A percentile compares a stretch with the other conserved stretches of the same genome.
Conservation (phyloP, 192 early-diverging fungal species). For the Entrophospora sp. region DNA sequence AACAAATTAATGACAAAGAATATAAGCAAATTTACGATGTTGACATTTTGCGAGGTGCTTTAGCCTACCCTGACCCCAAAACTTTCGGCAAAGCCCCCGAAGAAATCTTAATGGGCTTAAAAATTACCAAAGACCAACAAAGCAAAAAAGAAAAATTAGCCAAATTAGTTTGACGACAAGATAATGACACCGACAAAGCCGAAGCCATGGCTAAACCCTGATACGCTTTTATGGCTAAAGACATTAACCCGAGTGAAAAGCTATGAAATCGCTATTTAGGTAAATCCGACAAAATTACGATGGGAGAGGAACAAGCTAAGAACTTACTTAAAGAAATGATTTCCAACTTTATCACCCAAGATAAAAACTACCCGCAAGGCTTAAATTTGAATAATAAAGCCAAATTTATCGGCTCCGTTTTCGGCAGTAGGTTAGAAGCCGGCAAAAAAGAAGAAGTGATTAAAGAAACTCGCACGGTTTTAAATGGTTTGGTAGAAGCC, state of each 20-base stretch:
- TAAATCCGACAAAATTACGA: neutral
- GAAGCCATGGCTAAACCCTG: no score
- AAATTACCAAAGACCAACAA: neutral
- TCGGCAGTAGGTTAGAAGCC: neutral
- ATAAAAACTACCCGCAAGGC: neutral
- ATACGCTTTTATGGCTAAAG: no score
- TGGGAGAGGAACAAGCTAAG: neutral
- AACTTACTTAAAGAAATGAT: conserved; percentile 4
- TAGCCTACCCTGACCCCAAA: neutral
- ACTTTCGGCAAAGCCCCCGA: neutral
- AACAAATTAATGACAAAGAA: neutral
- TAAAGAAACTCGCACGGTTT: neutral
- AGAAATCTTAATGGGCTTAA: neutral
- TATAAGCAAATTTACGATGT: neutral
- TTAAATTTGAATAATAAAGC: neutral
- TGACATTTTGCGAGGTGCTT: neutral
- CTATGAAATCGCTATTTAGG: neutral
- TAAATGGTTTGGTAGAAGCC: neutral
- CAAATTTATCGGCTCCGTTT: neutral
- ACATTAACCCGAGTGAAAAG: neutral
- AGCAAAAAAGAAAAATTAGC: neutral
- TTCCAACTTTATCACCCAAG: conserved; percentile 3
- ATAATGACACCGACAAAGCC: no score
- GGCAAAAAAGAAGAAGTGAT: neutral
- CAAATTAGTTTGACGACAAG: no score